Conservation (phyloP, 2,329 filamentous ascomycete genomes). For the Sporothrix luriei region DNA sequence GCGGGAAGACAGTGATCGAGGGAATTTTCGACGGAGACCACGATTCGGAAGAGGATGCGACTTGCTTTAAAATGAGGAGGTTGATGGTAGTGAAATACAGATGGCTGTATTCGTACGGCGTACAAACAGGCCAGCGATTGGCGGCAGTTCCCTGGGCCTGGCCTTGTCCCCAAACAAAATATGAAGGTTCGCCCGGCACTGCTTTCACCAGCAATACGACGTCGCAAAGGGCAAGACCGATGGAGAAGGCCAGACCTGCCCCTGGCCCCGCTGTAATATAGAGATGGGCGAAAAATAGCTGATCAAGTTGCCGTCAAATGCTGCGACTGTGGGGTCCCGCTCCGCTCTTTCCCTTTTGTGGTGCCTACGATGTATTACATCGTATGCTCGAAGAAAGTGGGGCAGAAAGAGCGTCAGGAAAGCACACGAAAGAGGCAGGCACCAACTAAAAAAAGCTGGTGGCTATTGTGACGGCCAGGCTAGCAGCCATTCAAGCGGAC, state of each 20-base stretch:
- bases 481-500: slow-evolving; percentile 10
- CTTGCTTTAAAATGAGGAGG: slow-evolving; percentile 32
- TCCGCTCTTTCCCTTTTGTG: slow-evolving; percentile 8
- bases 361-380: too few species aligned
- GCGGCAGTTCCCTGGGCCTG: slow-evolving; percentile 26
- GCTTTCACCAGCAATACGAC: slow-evolving; percentile 21
- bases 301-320: slow-evolving; percentile 18
- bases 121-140: slow-evolving; percentile 27
- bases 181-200: background rate
- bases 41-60: slow-evolving; percentile 2
- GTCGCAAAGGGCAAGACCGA: background rate
- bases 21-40: slow-evolving; percentile 2
- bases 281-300: background rate
- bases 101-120: slow-evolving; percentile 28
- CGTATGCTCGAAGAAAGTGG: slow-evolving; percentile 1
- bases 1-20: background rate
- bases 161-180: slow-evolving; percentile 22
- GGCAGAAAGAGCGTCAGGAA: slow-evolving; percentile 7
- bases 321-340: slow-evolving; percentile 11
- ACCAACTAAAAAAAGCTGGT: slow-evolving; percentile 23
- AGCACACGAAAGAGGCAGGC: slow-evolving; percentile 10
- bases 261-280: background rate
- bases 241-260: slow-evolving; percentile 7
- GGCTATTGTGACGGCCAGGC: slow-evolving; percentile 18
- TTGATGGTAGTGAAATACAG: slow-evolving; percentile 29